Percentiles rank a stretch among this genome's conserved stretches.
Conservation (phyloP, 306 rosid species). For the Albizia julibrissin region DNA sequence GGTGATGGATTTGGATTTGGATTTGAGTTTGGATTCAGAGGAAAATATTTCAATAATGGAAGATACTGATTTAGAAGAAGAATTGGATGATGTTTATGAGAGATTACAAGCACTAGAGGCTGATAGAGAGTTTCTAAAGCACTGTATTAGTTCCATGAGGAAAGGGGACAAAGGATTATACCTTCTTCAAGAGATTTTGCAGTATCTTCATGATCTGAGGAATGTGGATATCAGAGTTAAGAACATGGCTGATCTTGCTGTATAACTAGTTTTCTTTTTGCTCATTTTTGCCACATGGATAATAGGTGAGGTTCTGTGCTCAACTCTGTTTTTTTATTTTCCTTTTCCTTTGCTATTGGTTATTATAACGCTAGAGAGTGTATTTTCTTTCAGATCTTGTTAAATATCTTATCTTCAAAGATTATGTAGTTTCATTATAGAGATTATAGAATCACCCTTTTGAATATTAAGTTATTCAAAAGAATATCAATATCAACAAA, state of each 20-base stretch:
- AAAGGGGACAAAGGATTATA: slow-evolving; percentile 87
- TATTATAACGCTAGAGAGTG: too few relatives aligned
- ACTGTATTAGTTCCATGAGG: slow-evolving; percentile 78
- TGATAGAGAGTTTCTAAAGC: slow-evolving; percentile 90
- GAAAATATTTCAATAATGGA: slow-evolving; percentile 35
- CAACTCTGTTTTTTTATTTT: background rate
- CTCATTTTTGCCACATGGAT: slow-evolving; percentile 27
- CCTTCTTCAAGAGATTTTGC: slow-evolving; percentile 62
- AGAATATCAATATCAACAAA: too few relatives aligned
- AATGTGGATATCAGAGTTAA: slow-evolving; percentile 67
- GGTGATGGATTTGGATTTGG: slow-evolving; percentile 9
- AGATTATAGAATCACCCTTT: background rate
- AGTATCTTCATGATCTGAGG: slow-evolving; percentile 89
- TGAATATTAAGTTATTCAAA: too few relatives aligned
- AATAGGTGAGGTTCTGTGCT: slow-evolving; percentile 44
- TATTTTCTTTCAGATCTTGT: background rate
- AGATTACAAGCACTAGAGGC: slow-evolving; percentile 86
- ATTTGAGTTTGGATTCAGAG: slow-evolving; percentile 25
- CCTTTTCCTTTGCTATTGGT: background rate
- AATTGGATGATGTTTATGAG: slow-evolving; percentile 75
- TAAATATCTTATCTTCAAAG: background rate
- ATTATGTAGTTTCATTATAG: background rate
- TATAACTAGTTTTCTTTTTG: slow-evolving; percentile 32
- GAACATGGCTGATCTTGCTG: slow-evolving; percentile 49
- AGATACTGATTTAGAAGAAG: slow-evolving; percentile 56